Base-by-base conservation (phyloP, 1,284 basidiomycete species). In the Apiotrichum siamense region DNA sequence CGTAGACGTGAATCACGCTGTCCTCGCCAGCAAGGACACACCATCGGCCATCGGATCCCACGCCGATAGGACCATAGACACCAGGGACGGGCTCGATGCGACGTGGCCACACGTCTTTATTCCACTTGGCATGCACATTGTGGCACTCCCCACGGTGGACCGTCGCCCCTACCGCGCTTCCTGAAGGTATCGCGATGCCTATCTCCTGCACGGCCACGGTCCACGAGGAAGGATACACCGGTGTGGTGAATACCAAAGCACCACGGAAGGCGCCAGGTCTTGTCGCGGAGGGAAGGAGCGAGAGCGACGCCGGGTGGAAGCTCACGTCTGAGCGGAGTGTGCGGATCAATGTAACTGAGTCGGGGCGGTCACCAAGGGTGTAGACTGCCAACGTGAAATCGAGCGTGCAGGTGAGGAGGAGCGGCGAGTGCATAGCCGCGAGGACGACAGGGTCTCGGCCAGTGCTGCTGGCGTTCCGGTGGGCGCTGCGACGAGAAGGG, bases 161-260 rank as follows among this genome's bases (percentile, higher is more conserved):
- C 24, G 15, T 38, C 35, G 25, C 38, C 21, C 21, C 20, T 21
- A 4, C 23, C 35, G 23, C 10, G n/a, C n/a, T n/a, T n/a, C n/a
- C n/a, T n/a, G n/a, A n/a, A 4, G n/a, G 15, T 1, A 62, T 33
- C 35, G 57, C 54, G 31, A 74, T 63, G 3, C 45, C 42, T 15
- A 75, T 60, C 46, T 73, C 70, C 51, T 75, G 73, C 3, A 73
- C 65, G 0, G 71, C 68, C 1, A 72, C 59, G 1, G 68, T 74
- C 73, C 73, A 75, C 10, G 70, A 69, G 3, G 65, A 41, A 1
- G 73, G 73, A 45, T 75, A 75, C 2, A 75, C 50, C 1, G 73
- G 72, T 1, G 70, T 64, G 24, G 65, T 67, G 51, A 73, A 74
- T 0, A 71, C 71, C 39, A 75, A 47, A 10, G 64, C 60, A 0